Evolutionary conservation across 495 filamentous ascomycete genomes (phyloP).

Genomic region (Xanthoparmelia taractica): DNA sequence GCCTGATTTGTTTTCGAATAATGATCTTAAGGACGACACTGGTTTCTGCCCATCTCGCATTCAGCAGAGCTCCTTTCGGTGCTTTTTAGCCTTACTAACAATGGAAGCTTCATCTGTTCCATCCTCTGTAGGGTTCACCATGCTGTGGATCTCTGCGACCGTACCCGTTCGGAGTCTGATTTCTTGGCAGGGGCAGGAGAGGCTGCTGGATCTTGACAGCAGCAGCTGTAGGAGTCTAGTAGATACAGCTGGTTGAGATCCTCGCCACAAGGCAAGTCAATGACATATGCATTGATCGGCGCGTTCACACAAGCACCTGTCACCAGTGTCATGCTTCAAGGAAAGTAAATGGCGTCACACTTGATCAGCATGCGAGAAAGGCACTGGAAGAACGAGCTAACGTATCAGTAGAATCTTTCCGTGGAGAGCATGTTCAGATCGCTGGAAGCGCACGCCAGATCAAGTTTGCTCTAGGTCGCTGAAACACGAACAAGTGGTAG

Average conservation of each 20-base stretch:
- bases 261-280: neutral
- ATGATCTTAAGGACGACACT: constrained; percentile 84
- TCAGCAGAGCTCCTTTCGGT: constrained; percentile 24
- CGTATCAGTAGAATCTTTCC: neutral
- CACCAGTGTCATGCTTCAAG: neutral
- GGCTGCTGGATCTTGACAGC: neutral
- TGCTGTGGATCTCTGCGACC: neutral
- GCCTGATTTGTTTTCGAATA: constrained; percentile 81
- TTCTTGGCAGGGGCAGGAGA: neutral
- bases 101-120: constrained; percentile 40
- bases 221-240: neutral
- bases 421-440: neutral
- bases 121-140: constrained; percentile 33
- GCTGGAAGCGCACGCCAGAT: neutral
- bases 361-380: no score
- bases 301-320: constrained; percentile 6
- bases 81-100: constrained; percentile 33
- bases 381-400: neutral
- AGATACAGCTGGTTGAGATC: neutral
- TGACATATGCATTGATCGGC: neutral
- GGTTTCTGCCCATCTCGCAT: constrained; percentile 44
- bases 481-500: neutral
- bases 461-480: neutral
- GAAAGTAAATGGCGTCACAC: neutral
- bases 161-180: neutral